Evolutionary conservation across 1,139 yeast species (phyloP), one percentile per base, ranked within the genome.

Genomic region (Meyerozyma elateridarum): DNA sequence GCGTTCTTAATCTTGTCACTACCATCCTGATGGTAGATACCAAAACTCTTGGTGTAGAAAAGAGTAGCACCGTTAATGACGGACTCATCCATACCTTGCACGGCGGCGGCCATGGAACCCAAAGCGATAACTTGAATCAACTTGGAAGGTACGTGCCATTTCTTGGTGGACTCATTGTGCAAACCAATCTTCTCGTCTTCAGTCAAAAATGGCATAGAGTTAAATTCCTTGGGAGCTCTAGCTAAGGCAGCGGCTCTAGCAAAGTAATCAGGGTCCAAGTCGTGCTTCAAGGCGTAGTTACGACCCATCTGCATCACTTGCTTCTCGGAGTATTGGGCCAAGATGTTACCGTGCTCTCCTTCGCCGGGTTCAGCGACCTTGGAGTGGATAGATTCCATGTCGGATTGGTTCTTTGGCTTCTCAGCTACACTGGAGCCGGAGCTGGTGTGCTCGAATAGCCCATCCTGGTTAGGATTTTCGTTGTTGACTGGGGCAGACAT

Each of bases 1-100:
- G 75, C 71, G 48, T 80, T 65, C 21, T 66, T 61, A 46, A 69
- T 59, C 4, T 33, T 31, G 4, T 24, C 8, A 9, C 18, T 18
- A 4, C 12, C 27, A 11, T 15, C 27, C 4, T 17, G 7, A 8
- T 27, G 22, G 8, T 63, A 67, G 33, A 81, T 64, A 1, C 77
- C 79, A 51, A 83, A 67, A 1, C 53, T 54, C 2, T 48, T 45
- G 5, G 89, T 85, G 55, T 79, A 84, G 50, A 76, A 80, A 30
- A 85, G 59, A 35, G 79, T 74, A 7, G 95, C 95, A 42, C 95
- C 96, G 48, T 85, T 84, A 37, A 83, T 73, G 15, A 85, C 95
- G 1, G 93, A 72, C 54, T 85, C 95, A 55, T 85, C 96, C 87
- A 85, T 85, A 49, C 96, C 96, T 56, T 85, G 95, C 22, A 87